Conservation (phyloP, 345 rosid species). For the Lagerstroemia speciosa region DNA sequence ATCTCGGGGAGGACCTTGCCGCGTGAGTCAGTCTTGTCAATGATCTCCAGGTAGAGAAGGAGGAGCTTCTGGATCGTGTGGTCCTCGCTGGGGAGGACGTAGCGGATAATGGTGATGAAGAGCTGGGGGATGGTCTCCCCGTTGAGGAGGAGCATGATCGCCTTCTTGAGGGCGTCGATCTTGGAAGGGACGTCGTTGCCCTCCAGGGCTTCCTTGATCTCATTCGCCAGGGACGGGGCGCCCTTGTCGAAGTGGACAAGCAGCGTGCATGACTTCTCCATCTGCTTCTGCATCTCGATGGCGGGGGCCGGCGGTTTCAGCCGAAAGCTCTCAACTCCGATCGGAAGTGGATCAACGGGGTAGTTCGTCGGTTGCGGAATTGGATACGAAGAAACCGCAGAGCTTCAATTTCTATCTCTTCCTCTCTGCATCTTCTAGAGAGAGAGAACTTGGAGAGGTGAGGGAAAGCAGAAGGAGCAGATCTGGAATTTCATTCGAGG, state of each 20-base stretch:
- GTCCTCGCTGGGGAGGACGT: slow-evolving; percentile 86
- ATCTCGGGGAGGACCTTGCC: slow-evolving; percentile 85
- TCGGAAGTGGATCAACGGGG: neutral
- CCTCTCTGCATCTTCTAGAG: neutral
- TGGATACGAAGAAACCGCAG: neutral
- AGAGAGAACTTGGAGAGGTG: neutral
- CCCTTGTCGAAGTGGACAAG: slow-evolving; percentile 83
- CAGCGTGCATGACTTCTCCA: slow-evolving; percentile 88
- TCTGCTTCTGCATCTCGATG: slow-evolving; percentile 20
- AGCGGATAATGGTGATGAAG: slow-evolving; percentile 88
- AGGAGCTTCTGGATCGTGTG: slow-evolving; percentile 86
- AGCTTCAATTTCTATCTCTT: neutral
- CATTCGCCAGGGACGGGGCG: slow-evolving; percentile 69
- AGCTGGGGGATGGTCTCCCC: slow-evolving; percentile 92
- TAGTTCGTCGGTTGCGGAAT: too few relatives aligned
- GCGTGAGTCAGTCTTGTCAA: slow-evolving; percentile 72
- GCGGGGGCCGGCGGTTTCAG: neutral
- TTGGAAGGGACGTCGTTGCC: slow-evolving; percentile 58
- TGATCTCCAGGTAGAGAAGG: slow-evolving; percentile 78
- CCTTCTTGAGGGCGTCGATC: slow-evolving; percentile 81
- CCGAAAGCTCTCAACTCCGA: neutral
- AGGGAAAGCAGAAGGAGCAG: neutral
- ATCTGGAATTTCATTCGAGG: neutral
- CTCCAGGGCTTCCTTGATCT: slow-evolving; percentile 93
- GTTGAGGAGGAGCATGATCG: slow-evolving; percentile 78